These are phyloP conservation scores for Combretum micranthum DNA, from an alignment of 345 rosid genomes.

Conservation along the genomic window DNA sequence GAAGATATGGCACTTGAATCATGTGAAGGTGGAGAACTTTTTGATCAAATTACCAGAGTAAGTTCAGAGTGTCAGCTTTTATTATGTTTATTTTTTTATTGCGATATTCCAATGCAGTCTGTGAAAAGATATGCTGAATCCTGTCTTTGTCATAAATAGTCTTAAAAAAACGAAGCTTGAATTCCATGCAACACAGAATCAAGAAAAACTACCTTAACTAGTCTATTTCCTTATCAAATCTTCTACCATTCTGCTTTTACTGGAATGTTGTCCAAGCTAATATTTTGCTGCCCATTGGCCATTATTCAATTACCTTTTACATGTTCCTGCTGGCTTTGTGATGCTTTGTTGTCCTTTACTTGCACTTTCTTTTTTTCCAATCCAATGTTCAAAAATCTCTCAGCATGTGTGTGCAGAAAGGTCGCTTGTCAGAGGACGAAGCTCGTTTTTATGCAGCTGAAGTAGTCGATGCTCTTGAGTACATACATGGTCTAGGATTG, in stretches of 20 bases:
- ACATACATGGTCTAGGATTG: slow-evolving; percentile 82
- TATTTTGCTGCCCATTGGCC: too few species aligned
- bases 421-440: slow-evolving; percentile 72
- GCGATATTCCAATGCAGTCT: neutral
- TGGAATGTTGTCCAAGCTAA: too few species aligned
- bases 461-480: slow-evolving; percentile 94
- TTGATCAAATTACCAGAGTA: slow-evolving; percentile 97
- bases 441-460: slow-evolving; percentile 89
- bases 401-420: slow-evolving; percentile 51
- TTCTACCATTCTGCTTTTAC: too few species aligned
- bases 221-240: too few species aligned
- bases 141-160: neutral
- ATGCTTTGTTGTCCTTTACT: neutral
- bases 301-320: too few species aligned
- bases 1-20: slow-evolving; percentile 98
- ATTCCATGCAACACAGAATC: too few species aligned
- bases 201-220: too few species aligned
- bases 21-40: slow-evolving; percentile 97
- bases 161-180: too few species aligned
- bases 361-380: neutral
- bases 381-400: slow-evolving; percentile 3
- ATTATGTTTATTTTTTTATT: neutral
- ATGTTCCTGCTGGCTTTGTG: neutral
- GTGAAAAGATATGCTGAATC: neutral
- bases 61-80: slow-evolving; percentile 15